These are phyloP conservation scores for Hypoxylon crocopeplum DNA, from an alignment of 495 filamentous ascomycete genomes.

Conservation along the genomic window DNA sequence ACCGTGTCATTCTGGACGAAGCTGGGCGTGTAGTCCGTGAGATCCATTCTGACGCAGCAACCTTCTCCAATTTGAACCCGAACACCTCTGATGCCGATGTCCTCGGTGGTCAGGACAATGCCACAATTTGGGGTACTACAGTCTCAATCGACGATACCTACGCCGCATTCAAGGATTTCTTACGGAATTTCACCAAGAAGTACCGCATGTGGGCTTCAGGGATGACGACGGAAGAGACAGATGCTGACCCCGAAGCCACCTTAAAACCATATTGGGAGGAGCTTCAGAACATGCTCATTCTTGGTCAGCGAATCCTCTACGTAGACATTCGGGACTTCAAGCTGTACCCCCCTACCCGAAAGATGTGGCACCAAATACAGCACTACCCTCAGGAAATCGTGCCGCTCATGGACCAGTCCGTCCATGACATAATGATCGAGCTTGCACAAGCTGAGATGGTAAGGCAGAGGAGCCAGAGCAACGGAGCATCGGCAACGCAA, in stretches of 20 bases:
- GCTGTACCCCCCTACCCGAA: constrained; percentile 87
- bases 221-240: constrained; percentile 76
- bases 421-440: constrained; percentile 94
- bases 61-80: constrained; percentile 86
- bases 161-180: constrained; percentile 85
- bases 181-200: constrained; percentile 86
- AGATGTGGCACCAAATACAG: constrained; percentile 93
- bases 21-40: constrained; percentile 73
- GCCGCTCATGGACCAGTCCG: constrained; percentile 90
- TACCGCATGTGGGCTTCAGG: constrained; percentile 92
- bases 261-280: constrained; percentile 83
- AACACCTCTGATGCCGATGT: constrained; percentile 91
- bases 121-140: constrained; percentile 97
- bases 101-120: constrained; percentile 77
- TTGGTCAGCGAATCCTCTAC: constrained; percentile 83
- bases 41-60: constrained; percentile 74
- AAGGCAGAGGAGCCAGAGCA: constrained; percentile 65
- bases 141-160: constrained; percentile 91
- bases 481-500: constrained; percentile 49
- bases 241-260: constrained; percentile 64
- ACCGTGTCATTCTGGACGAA: constrained; percentile 82
- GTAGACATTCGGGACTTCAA: constrained; percentile 90
- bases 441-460: constrained; percentile 83
- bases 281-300: constrained; percentile 86
- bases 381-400: constrained; percentile 95